These are phyloP conservation scores for Jaminaea rosea DNA, from an alignment of 1,284 basidiomycete species.

Conservation along the genomic window DNA sequence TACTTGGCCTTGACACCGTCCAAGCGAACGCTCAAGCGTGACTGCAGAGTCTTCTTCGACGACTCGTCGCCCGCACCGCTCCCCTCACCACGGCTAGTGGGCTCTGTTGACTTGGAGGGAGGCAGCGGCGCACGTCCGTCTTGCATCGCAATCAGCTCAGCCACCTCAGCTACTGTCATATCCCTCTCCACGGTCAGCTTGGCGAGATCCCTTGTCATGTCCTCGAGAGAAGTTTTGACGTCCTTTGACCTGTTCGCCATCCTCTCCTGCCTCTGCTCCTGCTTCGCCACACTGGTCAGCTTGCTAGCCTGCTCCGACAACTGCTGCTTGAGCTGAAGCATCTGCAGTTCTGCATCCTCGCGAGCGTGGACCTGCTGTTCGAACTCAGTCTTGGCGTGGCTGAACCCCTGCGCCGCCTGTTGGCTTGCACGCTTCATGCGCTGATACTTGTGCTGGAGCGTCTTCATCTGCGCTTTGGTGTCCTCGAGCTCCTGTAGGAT, in stretches of 20 bases:
- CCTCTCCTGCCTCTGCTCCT: slow-evolving; percentile 59
- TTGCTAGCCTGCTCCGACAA: slow-evolving; percentile 81
- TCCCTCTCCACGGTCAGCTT: slow-evolving; percentile 81
- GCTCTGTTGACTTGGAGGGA: neutral
- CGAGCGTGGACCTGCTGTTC: slow-evolving; percentile 77
- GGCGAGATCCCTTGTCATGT: slow-evolving; percentile 74
- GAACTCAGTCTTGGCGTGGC: slow-evolving; percentile 84
- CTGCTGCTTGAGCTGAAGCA: slow-evolving; percentile 70
- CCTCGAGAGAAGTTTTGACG: slow-evolving; percentile 64
- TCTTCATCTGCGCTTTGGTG: slow-evolving; percentile 58
- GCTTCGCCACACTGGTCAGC: slow-evolving; percentile 71
- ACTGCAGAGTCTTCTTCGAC: slow-evolving; percentile 50
- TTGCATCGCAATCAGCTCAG: slow-evolving; percentile 67
- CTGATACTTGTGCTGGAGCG: slow-evolving; percentile 69
- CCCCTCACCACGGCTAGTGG: neutral
- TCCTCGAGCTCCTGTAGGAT: slow-evolving; percentile 64
- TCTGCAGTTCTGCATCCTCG: slow-evolving; percentile 81
- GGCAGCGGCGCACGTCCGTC: slow-evolving; percentile 54
- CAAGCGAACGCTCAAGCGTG: slow-evolving; percentile 73
- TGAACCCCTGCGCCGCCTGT: slow-evolving; percentile 81
- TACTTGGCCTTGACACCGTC: slow-evolving; percentile 83
- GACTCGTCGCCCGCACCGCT: neutral
- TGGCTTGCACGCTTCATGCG: slow-evolving; percentile 73
- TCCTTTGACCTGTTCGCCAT: slow-evolving; percentile 71
- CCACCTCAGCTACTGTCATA: slow-evolving; percentile 81